Percentiles rank a stretch among this genome's conserved stretches.
Conservation (phyloP, 2,329 filamentous ascomycete genomes). For the Arachnopeziza araneosa region DNA sequence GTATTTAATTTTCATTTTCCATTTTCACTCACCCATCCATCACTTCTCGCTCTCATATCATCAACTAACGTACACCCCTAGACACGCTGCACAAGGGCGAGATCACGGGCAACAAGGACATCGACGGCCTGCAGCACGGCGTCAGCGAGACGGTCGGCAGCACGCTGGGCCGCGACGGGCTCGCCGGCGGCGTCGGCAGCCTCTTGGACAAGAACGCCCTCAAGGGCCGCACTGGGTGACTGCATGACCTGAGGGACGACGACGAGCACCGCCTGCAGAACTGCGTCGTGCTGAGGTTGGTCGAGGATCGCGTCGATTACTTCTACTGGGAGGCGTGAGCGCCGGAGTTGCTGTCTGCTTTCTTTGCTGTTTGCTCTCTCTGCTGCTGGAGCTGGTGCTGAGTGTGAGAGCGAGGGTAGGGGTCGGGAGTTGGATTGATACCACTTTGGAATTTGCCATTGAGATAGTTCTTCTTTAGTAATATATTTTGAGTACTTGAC, state of each 20-base stretch:
- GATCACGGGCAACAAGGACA: slow-evolving; percentile 24
- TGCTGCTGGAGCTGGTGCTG: not conserved
- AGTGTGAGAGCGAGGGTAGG: too few relatives aligned
- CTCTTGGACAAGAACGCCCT: slow-evolving; percentile 21
- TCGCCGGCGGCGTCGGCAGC: slow-evolving; percentile 18
- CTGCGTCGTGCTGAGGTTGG: not conserved
- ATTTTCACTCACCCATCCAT: not conserved
- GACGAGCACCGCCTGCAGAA: not conserved
- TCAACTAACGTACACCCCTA: slow-evolving; percentile 1
- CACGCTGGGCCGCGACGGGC: slow-evolving; percentile 12
- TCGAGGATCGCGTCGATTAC: not conserved
- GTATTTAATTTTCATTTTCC: slow-evolving; percentile 2
- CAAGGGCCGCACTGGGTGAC: slow-evolving; percentile 15
- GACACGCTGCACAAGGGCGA: slow-evolving; percentile 22
- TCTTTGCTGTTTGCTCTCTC: not conserved
- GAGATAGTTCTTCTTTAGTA: too few relatives aligned
- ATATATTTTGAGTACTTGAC: too few relatives aligned
- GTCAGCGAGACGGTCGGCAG: slow-evolving; percentile 20
- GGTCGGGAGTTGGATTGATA: not conserved
- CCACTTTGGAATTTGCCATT: not conserved
- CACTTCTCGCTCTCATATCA: not conserved
- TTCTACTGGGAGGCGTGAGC: not conserved
- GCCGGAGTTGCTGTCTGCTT: not conserved
- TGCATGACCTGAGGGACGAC: not conserved
- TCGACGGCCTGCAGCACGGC: slow-evolving; percentile 22